Evolutionary conservation across 73 alveolate species (phyloP).

Genomic region (Blepharisma stoltei): DNA sequence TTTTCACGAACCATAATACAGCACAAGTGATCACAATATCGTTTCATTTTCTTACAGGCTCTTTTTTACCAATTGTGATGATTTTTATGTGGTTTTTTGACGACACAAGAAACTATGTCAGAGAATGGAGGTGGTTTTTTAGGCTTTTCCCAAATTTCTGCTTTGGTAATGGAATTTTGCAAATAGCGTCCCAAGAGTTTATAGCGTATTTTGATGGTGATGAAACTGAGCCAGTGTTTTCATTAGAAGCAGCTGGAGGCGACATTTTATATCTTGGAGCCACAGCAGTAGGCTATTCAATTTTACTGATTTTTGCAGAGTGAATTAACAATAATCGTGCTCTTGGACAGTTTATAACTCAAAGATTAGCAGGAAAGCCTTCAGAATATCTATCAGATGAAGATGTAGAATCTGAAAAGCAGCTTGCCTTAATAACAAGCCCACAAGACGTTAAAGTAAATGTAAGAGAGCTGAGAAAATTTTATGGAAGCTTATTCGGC

Average conservation of each 20-base stretch:
- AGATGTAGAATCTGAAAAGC: slow-evolving; percentile 46
- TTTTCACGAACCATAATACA: slow-evolving; percentile 55
- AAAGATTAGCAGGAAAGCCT: slow-evolving; percentile 32
- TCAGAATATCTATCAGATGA: slow-evolving; percentile 43
- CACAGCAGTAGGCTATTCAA: background rate
- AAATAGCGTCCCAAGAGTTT: background rate
- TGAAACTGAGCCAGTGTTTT: background rate
- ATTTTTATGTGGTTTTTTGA: slow-evolving; percentile 5
- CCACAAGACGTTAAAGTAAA: slow-evolving; percentile 44
- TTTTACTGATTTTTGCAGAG: background rate
- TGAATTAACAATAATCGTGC: background rate
- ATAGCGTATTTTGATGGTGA: background rate
- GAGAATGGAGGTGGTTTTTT: slow-evolving; percentile 21
- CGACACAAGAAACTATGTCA: background rate
- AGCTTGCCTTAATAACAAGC: slow-evolving; percentile 21
- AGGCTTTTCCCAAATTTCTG: slow-evolving; percentile 43
- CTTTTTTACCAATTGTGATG: slow-evolving; percentile 31
- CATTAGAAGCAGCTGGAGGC: background rate
- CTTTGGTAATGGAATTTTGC: slow-evolving; percentile 34
- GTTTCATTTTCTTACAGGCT: slow-evolving; percentile 68
- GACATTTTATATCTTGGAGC: background rate
- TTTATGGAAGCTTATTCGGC: slow-evolving; percentile 46
- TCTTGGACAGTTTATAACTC: background rate
- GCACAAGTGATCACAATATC: slow-evolving; percentile 66
- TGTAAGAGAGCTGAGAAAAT: slow-evolving; percentile 33